Conservation (phyloP, 2,329 filamentous ascomycete genomes). For the Aspergillus terreus region DNA sequence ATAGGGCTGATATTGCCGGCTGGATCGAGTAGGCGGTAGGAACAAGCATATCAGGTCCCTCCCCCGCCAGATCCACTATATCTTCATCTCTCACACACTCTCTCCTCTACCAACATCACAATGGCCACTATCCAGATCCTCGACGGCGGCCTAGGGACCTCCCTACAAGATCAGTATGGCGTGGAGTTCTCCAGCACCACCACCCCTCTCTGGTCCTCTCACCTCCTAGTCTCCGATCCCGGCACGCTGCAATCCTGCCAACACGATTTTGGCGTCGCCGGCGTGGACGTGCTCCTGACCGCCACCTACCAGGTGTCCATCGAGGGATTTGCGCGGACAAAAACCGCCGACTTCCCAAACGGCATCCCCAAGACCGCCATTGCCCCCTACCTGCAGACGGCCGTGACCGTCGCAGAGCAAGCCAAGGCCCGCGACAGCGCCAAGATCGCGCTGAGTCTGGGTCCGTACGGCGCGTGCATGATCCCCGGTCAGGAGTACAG, state of each 20-base stretch:
- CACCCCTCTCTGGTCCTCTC: conserved; percentile 64
- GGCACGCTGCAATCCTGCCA: conserved; percentile 55
- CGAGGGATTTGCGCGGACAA: conserved; percentile 54
- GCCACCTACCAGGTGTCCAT: conserved; percentile 65
- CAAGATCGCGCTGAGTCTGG: conserved; percentile 54
- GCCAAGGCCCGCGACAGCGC: conserved; percentile 21
- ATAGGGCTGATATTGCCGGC: too few species aligned
- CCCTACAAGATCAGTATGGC: conserved; percentile 57
- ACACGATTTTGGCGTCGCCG: conserved; percentile 52
- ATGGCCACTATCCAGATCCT: conserved; percentile 44
- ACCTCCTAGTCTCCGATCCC: conserved; percentile 57
- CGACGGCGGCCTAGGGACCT: conserved; percentile 66
- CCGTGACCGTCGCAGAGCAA: conserved; percentile 34
- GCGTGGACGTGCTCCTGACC: conserved; percentile 61
- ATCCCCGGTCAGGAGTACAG: conserved; percentile 63
- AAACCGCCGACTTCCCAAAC: conserved; percentile 37
- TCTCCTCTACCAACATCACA: not conserved
- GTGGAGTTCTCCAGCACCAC: conserved; percentile 48
- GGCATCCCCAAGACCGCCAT: conserved; percentile 44
- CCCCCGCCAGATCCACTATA: too few species aligned
- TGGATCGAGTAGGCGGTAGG: too few species aligned
- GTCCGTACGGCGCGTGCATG: conserved; percentile 66
- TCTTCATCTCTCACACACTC: not conserved
- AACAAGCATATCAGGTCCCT: too few species aligned
- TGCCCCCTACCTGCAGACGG: conserved; percentile 39